Evolutionary conservation across 768 basidiomycete genomes (phyloP).

Genomic region (Panaeolus cyanescens): DNA sequence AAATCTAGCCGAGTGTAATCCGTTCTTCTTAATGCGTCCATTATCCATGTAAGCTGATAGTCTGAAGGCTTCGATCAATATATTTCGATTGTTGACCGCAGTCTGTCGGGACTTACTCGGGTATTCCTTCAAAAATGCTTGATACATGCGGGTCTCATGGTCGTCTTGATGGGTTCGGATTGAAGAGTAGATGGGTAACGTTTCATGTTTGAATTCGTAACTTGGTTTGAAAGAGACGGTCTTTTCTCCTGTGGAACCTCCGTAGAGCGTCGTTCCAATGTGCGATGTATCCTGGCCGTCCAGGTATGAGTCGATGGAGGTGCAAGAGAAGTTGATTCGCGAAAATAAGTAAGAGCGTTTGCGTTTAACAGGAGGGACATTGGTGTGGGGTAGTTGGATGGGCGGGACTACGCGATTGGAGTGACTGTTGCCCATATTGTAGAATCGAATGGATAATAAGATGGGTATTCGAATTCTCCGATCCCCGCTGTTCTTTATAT

Average conservation of each 20-base stretch:
- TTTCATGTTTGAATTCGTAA: slow-evolving; percentile 1
- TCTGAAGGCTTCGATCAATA: slow-evolving; percentile 29
- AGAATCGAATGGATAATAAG: slow-evolving; percentile 10
- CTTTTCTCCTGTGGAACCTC: not conserved
- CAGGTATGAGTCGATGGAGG: slow-evolving; percentile 34
- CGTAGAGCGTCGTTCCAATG: slow-evolving; percentile 15
- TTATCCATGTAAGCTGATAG: slow-evolving; percentile 68
- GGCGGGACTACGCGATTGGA: slow-evolving; percentile 18
- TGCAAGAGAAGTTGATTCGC: slow-evolving; percentile 40
- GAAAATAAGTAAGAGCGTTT: slow-evolving; percentile 39
- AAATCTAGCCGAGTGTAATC: slow-evolving; percentile 64
- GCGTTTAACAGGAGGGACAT: slow-evolving; percentile 24
- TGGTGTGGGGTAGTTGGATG: slow-evolving; percentile 10
- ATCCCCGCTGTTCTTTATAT: slow-evolving; percentile 14
- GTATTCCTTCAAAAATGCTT: slow-evolving; percentile 45
- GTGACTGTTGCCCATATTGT: slow-evolving; percentile 34
- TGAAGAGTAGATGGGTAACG: slow-evolving; percentile 21
- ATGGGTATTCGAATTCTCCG: slow-evolving; percentile 9
- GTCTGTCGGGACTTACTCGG: slow-evolving; percentile 27
- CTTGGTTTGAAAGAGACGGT: not conserved
- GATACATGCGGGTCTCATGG: slow-evolving; percentile 5
- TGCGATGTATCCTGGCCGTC: slow-evolving; percentile 37
- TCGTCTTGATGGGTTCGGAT: slow-evolving; percentile 13
- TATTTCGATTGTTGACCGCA: not conserved
- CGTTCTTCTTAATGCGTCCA: slow-evolving; percentile 65